These are phyloP conservation scores for Phlyctochytrium arcticum DNA, from an alignment of 192 early-diverging fungal species.

Conservation along the genomic window DNA sequence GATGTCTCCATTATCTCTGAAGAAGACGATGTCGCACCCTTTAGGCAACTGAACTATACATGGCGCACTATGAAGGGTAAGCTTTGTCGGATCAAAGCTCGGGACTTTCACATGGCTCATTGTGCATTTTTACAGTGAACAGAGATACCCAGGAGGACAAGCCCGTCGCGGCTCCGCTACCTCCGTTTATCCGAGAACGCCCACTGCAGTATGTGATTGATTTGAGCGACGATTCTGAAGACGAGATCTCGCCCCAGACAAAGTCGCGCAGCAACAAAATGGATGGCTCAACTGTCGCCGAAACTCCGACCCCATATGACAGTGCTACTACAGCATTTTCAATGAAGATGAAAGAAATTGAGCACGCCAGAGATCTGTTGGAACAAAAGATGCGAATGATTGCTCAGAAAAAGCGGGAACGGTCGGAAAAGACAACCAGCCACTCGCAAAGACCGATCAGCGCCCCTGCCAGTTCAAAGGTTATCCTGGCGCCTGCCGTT, in stretches of 20 bases:
- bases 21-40: background rate
- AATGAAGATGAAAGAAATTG: constrained; percentile 4
- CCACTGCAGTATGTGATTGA: constrained; percentile 14
- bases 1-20: background rate
- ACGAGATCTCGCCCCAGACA: background rate
- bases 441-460: background rate
- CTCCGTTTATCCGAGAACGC: background rate
- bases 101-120: background rate
- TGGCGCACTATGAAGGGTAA: background rate
- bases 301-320: no score
- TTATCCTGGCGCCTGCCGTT: background rate
- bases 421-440: background rate
- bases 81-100: background rate
- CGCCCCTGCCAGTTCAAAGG: background rate
- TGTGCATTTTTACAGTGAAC: no score
- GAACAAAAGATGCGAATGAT: constrained; percentile 6
- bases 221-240: constrained; percentile 16
- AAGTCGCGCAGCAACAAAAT: background rate
- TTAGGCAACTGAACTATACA: background rate
- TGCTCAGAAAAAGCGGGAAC: background rate
- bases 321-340: background rate
- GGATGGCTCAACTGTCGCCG: no score
- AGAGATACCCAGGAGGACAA: no score
- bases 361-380: constrained; percentile 1
- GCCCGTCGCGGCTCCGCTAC: background rate